Percentiles rank a stretch among this genome's conserved stretches.
Conservation (phyloP, 495 filamentous ascomycete genomes). For the Schizothecium vesticola region DNA sequence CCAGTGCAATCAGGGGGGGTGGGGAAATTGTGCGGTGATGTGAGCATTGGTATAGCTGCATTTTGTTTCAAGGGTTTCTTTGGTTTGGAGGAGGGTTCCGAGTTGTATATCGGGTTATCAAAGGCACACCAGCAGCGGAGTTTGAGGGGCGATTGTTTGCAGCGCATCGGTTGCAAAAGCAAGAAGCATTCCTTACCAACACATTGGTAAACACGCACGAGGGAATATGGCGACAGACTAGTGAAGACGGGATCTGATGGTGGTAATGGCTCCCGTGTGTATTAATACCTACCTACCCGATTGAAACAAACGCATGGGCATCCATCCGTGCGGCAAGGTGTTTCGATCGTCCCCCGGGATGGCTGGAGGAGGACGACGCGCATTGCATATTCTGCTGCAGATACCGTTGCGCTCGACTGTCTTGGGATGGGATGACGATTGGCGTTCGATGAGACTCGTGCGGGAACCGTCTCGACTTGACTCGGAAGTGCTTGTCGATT, state of each 20-base stretch:
- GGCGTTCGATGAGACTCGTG: background rate
- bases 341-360: background rate
- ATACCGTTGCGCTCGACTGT: background rate
- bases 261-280: background rate
- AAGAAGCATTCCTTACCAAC: background rate
- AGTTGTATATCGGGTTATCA: background rate
- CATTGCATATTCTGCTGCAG: background rate
- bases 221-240: background rate
- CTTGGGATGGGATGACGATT: background rate
- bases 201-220: background rate
- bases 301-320: background rate
- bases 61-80: background rate
- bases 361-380: background rate
- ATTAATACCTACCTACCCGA: background rate
- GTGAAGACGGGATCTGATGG: background rate
- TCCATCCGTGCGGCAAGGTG: background rate
- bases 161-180: background rate
- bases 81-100: background rate
- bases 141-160: background rate
- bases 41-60: constrained; percentile 7
- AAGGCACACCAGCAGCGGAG: background rate
- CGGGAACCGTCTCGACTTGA: background rate
- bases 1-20: constrained; percentile 38
- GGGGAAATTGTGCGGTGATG: constrained; percentile 40
- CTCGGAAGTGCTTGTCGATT: background rate